Conservation (phyloP, 352 stramenopile species). For the Lagenidium giganteum region DNA sequence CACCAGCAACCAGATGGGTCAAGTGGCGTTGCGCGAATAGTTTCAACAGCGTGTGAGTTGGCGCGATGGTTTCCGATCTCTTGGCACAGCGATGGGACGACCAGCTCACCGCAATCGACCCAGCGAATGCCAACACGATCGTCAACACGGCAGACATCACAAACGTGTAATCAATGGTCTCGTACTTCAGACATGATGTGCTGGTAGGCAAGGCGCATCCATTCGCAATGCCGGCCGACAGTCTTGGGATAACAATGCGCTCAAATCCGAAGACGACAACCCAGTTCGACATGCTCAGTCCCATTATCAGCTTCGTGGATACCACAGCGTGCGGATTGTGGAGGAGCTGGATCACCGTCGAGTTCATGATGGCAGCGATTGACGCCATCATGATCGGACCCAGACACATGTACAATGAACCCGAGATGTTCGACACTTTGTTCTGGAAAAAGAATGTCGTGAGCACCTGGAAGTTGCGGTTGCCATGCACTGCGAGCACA, state of each 20-base stretch:
- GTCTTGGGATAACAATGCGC: slow-evolving; percentile 7
- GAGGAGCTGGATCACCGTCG: slow-evolving; percentile 16
- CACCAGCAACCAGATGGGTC: not conserved
- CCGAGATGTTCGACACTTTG: slow-evolving; percentile 10
- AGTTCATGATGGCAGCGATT: slow-evolving; percentile 16
- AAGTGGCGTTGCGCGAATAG: slow-evolving; percentile 7
- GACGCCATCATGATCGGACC: slow-evolving; percentile 13
- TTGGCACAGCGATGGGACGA: too few species aligned
- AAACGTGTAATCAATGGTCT: slow-evolving; percentile 6
- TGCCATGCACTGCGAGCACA: too few species aligned
- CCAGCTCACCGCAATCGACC: too few species aligned
- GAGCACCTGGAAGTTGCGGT: slow-evolving; percentile 19
- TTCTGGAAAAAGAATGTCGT: slow-evolving; percentile 17
- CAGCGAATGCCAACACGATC: slow-evolving; percentile 4
- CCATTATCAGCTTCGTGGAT: slow-evolving; percentile 10
- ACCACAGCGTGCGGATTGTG: slow-evolving; percentile 13
- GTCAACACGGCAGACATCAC: slow-evolving; percentile 7
- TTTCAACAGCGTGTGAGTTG: slow-evolving; percentile 12
- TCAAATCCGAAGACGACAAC: slow-evolving; percentile 18
- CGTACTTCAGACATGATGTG: slow-evolving; percentile 13
- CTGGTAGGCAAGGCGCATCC: slow-evolving; percentile 11
- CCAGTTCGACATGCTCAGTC: slow-evolving; percentile 15
- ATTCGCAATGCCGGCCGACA: slow-evolving; percentile 3
- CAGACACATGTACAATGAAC: slow-evolving; percentile 4
- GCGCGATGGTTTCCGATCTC: too few species aligned